Conservation (phyloP, 129 eudicot genomes). For the Scalesia atractyloides region DNA sequence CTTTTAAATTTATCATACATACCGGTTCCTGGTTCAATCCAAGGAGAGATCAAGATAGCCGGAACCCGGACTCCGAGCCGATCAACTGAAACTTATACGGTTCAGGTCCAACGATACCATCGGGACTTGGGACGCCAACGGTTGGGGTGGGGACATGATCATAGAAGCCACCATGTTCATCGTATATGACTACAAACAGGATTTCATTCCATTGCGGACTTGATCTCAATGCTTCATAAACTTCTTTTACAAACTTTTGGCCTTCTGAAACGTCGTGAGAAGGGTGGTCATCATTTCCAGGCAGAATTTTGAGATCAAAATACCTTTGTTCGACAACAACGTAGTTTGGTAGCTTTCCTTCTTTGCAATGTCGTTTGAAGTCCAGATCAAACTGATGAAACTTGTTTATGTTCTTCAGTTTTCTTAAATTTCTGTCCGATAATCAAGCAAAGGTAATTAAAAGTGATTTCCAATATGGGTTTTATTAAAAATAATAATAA, state of each 20-base stretch:
- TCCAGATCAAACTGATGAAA: constrained; percentile 75
- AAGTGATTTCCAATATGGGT: too few relatives aligned
- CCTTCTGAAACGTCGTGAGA: constrained; percentile 86
- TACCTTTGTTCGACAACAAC: constrained; percentile 80
- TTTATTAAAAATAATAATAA: too few relatives aligned
- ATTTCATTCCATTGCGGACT: constrained; percentile 96
- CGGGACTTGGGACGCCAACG: constrained; percentile 74
- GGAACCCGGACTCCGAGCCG: constrained; percentile 93
- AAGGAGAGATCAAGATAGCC: constrained; percentile 72
- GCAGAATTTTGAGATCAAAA: constrained; percentile 47
- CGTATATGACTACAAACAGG: constrained; percentile 64
- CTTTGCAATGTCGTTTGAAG: constrained; percentile 73
- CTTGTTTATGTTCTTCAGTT: constrained; percentile 61
- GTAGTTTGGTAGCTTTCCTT: constrained; percentile 87
- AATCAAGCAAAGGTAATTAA: background rate
- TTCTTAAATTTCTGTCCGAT: constrained; percentile 62
- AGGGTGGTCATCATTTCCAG: constrained; percentile 95
- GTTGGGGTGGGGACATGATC: constrained; percentile 90
- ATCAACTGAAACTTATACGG: constrained; percentile 68
- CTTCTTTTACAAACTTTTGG: constrained; percentile 72
- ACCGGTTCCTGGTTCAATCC: constrained; percentile 94
- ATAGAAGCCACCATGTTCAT: constrained; percentile 95
- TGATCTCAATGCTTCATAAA: constrained; percentile 80
- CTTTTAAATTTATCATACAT: background rate
- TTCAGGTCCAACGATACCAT: constrained; percentile 62